Conservation (phyloP, 192 early-diverging fungal species). For the Entophlyctis luteolus region DNA sequence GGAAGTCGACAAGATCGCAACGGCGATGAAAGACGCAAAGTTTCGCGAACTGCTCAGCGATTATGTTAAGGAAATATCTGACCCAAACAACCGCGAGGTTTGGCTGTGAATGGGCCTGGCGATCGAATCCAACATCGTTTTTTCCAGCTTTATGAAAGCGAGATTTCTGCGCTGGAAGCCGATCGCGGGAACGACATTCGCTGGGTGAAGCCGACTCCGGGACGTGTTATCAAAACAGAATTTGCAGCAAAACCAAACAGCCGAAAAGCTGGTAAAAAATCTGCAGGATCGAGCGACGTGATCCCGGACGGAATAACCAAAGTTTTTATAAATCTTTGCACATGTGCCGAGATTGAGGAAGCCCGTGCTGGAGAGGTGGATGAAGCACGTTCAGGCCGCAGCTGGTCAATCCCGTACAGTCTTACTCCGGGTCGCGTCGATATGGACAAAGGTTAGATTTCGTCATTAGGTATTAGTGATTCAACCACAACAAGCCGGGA, state of each 20-base stretch:
- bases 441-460: conserved; percentile 42
- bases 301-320: conserved; percentile 31
- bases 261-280: background rate
- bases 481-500: conserved; percentile 25
- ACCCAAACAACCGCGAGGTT: conserved; percentile 27
- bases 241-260: conserved; percentile 14
- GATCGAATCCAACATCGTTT: background rate
- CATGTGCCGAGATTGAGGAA: conserved; percentile 40
- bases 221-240: conserved; percentile 44
- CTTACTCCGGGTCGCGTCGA: conserved; percentile 41
- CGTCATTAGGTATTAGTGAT: background rate
- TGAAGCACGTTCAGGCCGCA: conserved; percentile 5
- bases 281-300: background rate
- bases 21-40: conserved; percentile 52
- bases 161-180: conserved; percentile 45
- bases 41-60: conserved; percentile 53
- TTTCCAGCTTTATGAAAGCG: conserved; percentile 50
- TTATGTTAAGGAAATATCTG: conserved; percentile 56
- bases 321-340: conserved; percentile 57
- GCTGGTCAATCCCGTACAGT: conserved; percentile 57
- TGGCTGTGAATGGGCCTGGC: background rate
- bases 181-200: conserved; percentile 51
- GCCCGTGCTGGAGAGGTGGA: conserved; percentile 14
- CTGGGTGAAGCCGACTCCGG: conserved; percentile 49
- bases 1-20: conserved; percentile 44